Percentiles rank a stretch among this genome's conserved stretches.
These are phyloP conservation scores for Trichoderma oligosporum DNA, from an alignment of 2,329 filamentous ascomycete genomes.

Conservation along the genomic window DNA sequence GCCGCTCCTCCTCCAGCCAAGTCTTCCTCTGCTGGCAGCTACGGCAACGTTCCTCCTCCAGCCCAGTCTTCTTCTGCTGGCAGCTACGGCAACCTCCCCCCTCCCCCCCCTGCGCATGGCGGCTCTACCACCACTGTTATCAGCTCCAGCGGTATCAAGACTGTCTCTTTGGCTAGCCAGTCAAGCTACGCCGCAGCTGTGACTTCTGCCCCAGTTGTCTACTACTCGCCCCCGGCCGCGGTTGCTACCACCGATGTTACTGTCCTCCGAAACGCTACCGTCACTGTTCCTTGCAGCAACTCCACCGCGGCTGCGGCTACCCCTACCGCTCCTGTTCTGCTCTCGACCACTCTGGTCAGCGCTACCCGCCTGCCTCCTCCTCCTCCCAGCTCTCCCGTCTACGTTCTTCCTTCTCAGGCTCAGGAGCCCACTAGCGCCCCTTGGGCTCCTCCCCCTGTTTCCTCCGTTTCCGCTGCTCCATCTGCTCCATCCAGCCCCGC, in stretches of 20 bases:
- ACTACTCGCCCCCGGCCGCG: constrained; percentile 9
- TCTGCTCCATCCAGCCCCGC: constrained; percentile 26
- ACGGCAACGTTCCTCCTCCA: not conserved
- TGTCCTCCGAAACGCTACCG: constrained; percentile 21
- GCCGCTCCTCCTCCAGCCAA: constrained; percentile 20
- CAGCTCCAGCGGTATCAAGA: constrained; percentile 31
- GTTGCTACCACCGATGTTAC: constrained; percentile 25
- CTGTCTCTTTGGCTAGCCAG: constrained; percentile 29
- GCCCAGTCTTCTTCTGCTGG: constrained; percentile 20
- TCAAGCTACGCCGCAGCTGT: constrained; percentile 27
- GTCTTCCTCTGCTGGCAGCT: constrained; percentile 18
- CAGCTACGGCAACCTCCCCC: not conserved
- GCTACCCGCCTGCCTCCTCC: constrained; percentile 26
- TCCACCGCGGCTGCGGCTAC: constrained; percentile 20
- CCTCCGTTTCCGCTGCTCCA: constrained; percentile 22
- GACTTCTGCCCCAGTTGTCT: constrained; percentile 21
- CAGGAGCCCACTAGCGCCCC: constrained; percentile 25
- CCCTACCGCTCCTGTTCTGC: constrained; percentile 25
- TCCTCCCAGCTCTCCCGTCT: constrained; percentile 26
- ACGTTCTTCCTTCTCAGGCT: constrained; percentile 20
- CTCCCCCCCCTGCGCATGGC: not conserved
- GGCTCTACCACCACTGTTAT: constrained; percentile 32
- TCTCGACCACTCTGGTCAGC: constrained; percentile 24
- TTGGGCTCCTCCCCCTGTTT: constrained; percentile 24
- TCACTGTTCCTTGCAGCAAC: constrained; percentile 29